Base-by-base conservation (phyloP, 805 yeast species). In the Saccharomycopsis capsularis region DNA sequence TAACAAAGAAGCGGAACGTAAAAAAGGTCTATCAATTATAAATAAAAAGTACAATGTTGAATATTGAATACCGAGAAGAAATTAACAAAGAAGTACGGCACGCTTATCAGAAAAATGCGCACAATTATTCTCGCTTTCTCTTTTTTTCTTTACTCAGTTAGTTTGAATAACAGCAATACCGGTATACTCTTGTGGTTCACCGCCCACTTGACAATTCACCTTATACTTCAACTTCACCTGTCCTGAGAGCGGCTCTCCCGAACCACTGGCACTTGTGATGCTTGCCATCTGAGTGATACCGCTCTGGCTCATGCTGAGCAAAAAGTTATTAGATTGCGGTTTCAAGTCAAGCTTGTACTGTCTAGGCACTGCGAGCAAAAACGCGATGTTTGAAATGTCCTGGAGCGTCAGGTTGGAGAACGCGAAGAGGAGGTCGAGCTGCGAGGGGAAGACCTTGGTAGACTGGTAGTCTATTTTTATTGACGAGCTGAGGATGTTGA, bases 151-250 rank as follows among this genome's bases (percentile, higher is more conserved):
- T n/a, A n/a, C n/a, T n/a, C n/a, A n/a, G n/a, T n/a, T n/a, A n/a
- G n/a, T n/a, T n/a, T n/a, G 32, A 13, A 29, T 29, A 13, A 13
- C 7, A 29, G 13, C 32, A 29, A 29, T 13, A 13, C 32, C 32
- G 32, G 32, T 72, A 55, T 79, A 84, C 56, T 75, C 81, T 19
- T 64, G 64, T 6, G 64, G 62, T 21, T 63, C 60, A n/a, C 79
- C 77, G 46, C 74, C 76, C 7, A 73, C 60, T 9, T 59, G 57
- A 61, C 76, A 86, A 49, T 75, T 75, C 22, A 76, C 73, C 63
- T 82, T 85, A 91, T 90, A 87, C 63, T 86, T 83, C 51, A 87
- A 70, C 63, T 84, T 85, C 56, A 83, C 63, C n/a, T 69, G 66
- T 13, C 64, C 63, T 3, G 52, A 35, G 13, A 29, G 32, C 11